phyloP scores from a whole-genome alignment of 352 stramenopile species.

The Phytophthora crassamura region DNA sequence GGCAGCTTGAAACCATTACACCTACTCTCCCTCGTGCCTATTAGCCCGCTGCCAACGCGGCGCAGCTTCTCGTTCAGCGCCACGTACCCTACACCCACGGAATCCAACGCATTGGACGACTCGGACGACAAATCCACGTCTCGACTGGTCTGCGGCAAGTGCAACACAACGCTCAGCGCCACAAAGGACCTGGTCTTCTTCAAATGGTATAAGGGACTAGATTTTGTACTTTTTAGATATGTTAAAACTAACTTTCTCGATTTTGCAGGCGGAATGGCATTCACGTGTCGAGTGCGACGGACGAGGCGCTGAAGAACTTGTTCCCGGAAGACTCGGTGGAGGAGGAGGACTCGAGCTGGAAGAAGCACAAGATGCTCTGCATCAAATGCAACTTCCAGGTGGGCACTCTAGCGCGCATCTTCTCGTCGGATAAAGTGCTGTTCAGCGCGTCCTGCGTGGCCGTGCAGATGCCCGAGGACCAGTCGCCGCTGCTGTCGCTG shows the following conservation, averaged over 20 bases:
- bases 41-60: not conserved
- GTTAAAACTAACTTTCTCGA: constrained; percentile 1
- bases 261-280: constrained; percentile 64
- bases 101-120: constrained; percentile 54
- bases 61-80: constrained; percentile 55
- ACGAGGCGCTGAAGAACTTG: constrained; percentile 67
- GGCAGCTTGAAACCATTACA: constrained; percentile 19
- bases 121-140: constrained; percentile 48
- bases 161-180: constrained; percentile 61
- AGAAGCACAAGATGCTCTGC: constrained; percentile 74
- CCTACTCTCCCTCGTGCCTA: constrained; percentile 4
- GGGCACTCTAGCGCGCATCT: constrained; percentile 66
- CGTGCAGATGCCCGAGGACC: constrained; percentile 74
- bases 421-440: constrained; percentile 72
- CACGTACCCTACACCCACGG: constrained; percentile 62
- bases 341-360: constrained; percentile 47
- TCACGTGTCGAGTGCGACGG: constrained; percentile 72
- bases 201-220: constrained; percentile 52
- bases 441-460: constrained; percentile 73
- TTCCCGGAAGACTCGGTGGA: constrained; percentile 50
- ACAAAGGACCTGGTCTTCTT: constrained; percentile 81
- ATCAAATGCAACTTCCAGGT: constrained; percentile 70
- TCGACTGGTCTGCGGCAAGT: constrained; percentile 75
- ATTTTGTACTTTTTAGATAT: too few species aligned
- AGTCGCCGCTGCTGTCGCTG: constrained; percentile 74